phyloP scores from a whole-genome alignment of 768 basidiomycete species.

The Termitomyces sp. region DNA sequence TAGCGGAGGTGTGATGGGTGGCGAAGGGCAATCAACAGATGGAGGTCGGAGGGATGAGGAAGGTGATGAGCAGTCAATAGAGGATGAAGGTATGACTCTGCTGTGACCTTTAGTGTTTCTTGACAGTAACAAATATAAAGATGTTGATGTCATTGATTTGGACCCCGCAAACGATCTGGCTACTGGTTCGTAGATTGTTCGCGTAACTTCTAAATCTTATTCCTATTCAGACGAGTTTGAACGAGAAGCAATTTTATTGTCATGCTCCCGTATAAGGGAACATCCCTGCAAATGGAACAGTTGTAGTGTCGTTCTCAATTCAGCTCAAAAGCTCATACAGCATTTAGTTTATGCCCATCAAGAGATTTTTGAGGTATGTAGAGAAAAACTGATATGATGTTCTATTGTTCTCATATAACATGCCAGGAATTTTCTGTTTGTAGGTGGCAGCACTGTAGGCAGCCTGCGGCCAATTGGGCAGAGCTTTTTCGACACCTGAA shows the following conservation, averaged over 20 bases:
- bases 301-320: constrained; percentile 56
- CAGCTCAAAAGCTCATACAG: constrained; percentile 40
- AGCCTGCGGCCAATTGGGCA: constrained; percentile 31
- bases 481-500: constrained; percentile 46
- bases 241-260: constrained; percentile 40
- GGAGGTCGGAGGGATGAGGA: not conserved
- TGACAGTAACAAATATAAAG: constrained; percentile 13
- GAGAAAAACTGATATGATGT: not conserved
- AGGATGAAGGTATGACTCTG: constrained; percentile 20
- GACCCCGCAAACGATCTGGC: constrained; percentile 12
- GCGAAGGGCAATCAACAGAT: not conserved
- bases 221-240: constrained; percentile 21
- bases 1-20: not conserved
- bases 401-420: not conserved
- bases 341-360: constrained; percentile 37
- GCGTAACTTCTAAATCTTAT: not conserved
- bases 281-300: constrained; percentile 56
- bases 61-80: constrained; percentile 1
- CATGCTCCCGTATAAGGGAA: constrained; percentile 45
- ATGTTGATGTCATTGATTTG: constrained; percentile 12
- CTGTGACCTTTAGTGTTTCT: constrained; percentile 8
- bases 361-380: constrained; percentile 7
- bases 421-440: constrained; percentile 36
- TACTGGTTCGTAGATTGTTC: constrained; percentile 12
- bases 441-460: constrained; percentile 56